These are phyloP conservation scores for Aeminium ludgeri DNA, from an alignment of 495 filamentous ascomycete species.

Conservation along the genomic window DNA sequence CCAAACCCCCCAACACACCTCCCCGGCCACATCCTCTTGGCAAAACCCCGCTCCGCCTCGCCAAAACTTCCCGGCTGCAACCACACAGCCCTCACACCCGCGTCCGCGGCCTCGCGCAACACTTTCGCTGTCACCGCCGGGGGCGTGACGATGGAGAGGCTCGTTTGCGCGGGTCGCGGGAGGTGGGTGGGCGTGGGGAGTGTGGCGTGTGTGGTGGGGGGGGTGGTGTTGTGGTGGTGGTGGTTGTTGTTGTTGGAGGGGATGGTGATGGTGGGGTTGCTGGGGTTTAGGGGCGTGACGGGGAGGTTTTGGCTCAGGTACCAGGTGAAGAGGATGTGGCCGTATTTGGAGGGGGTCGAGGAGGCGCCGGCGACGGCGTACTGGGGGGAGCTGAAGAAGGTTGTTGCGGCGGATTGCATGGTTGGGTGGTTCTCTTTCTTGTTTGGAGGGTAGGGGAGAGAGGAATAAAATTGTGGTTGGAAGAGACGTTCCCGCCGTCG, in stretches of 20 bases:
- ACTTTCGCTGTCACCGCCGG: constrained; percentile 52
- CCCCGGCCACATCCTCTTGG: constrained; percentile 40
- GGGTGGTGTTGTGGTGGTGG: no score
- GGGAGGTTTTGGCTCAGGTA: constrained; percentile 62
- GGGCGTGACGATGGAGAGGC: constrained; percentile 76
- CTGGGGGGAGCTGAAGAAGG: constrained; percentile 65
- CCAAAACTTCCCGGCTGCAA: constrained; percentile 83
- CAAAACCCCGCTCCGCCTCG: constrained; percentile 51
- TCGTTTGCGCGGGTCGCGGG: constrained; percentile 46
- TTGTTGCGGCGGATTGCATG: constrained; percentile 44
- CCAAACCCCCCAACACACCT: constrained; percentile 53
- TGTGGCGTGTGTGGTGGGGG: no score
- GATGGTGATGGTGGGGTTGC: constrained; percentile 40
- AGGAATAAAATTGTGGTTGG: no score
- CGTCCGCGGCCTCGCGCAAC: constrained; percentile 60
- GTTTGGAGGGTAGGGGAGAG: no score
- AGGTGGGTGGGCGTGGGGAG: constrained; percentile 48
- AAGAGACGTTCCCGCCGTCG: no score
- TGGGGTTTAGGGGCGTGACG: constrained; percentile 71
- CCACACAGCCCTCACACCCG: constrained; percentile 71
- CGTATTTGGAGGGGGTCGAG: constrained; percentile 68
- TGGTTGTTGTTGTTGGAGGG: constrained; percentile 29
- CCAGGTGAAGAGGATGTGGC: constrained; percentile 87
- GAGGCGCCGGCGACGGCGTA: constrained; percentile 89
- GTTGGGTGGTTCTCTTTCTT: no score